Evolutionary conservation across 176 grass and related monocot species (phyloP), one percentile per base, ranked within the genome.

Genomic region (Dactylis glomerata): DNA sequence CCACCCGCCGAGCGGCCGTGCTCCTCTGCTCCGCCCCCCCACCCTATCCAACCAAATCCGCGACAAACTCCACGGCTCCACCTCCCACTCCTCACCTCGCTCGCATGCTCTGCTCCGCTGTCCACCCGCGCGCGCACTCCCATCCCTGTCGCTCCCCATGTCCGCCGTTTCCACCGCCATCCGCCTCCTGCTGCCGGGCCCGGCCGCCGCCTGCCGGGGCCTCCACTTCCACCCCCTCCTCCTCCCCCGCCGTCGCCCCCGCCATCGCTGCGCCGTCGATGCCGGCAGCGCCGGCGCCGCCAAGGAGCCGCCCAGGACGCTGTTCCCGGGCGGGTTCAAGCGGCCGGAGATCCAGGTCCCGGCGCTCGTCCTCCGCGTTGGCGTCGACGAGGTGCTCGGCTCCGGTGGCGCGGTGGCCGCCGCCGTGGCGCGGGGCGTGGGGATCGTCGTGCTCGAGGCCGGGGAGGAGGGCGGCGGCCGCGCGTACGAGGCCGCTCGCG

Each of bases 241-340:
- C 59, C 68, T 81, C 33, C 33, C 72, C 44, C 85, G 62, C 62
- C 86, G 51, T 44, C 56, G 82, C 10, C 77, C 32, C 23, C 85
- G 65, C 78, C 66, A 15, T 23, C 85, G 65, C 82, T 61, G 27
- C 55, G 71, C 80, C 37, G 33, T 73, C 73, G 52, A n/a, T 45
- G 61, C 59, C 36, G 50, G 52, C 10, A 72, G 85, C 8, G 50
- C 67, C 2, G 81, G 83, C 13, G 61, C 77, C 0, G 68, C 84
- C 17, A 87, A 75, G 67, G 91, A 89, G 81, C 87, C 90, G 38
- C 88, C 86, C 10, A 80, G 93, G 38, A 99, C 93, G 46, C 83
- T 96, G 27, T 99, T 99, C 65, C 93, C 96, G 0, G 91, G 96
- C 26, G 96, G 96, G 8, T 99, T 99, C 87, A 96, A 99, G 89